Evolutionary conservation across 2,329 filamentous ascomycete genomes (phyloP).

Genomic region (Orbilia oligospora): DNA sequence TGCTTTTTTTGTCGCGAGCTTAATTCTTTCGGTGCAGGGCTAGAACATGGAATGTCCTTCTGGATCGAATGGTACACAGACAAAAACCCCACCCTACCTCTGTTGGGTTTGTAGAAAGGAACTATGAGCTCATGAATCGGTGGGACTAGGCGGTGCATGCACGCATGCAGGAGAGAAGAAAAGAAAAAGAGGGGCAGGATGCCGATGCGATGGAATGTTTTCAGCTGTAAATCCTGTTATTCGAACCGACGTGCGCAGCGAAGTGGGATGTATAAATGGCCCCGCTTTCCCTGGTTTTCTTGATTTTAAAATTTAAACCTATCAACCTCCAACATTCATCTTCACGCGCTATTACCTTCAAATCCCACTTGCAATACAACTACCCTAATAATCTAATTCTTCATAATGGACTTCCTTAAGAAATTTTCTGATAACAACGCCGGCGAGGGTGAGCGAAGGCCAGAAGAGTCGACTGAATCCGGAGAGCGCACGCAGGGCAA

Average conservation of each 20-base stretch:
- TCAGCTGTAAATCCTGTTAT: conserved; percentile 43
- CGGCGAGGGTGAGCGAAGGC: conserved; percentile 63
- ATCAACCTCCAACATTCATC: neutral
- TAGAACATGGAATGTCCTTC: conserved; percentile 27
- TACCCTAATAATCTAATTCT: conserved; percentile 3
- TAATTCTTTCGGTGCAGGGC: conserved; percentile 28
- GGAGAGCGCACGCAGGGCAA: conserved; percentile 63
- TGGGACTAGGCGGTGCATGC: conserved; percentile 12
- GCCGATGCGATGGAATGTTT: conserved; percentile 28
- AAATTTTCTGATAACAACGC: conserved; percentile 69
- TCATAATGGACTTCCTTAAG: conserved; percentile 73
- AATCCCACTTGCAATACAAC: neutral
- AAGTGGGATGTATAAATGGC: conserved; percentile 47
- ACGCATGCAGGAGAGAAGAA: conserved; percentile 6
- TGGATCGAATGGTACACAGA: conserved; percentile 13
- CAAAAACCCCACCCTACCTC: conserved; percentile 26
- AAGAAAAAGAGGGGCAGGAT: conserved; percentile 38
- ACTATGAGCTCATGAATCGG: conserved; percentile 43
- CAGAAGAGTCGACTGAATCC: conserved; percentile 8
- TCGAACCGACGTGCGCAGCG: neutral
- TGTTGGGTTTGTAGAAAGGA: conserved; percentile 14
- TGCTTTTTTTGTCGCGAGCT: conserved; percentile 30
- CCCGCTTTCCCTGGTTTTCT: conserved; percentile 33
- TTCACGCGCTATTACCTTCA: conserved; percentile 5
- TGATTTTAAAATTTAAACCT: neutral